Percentiles rank a stretch among this genome's conserved stretches.
Conservation (phyloP, 2,329 filamentous ascomycete genomes). For the Penicillium sp. region DNA sequence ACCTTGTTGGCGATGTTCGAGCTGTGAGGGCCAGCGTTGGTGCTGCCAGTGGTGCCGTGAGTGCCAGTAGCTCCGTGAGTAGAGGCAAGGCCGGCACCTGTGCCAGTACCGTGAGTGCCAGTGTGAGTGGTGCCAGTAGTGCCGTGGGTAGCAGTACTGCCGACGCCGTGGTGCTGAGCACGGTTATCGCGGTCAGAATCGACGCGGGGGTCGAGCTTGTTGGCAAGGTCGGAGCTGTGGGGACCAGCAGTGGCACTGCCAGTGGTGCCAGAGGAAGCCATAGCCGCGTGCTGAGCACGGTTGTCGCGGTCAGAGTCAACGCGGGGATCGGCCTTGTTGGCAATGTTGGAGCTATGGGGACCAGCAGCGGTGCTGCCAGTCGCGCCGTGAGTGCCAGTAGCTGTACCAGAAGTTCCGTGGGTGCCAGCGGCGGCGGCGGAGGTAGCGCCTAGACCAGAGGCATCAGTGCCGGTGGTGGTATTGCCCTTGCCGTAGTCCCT, state of each 20-base stretch:
- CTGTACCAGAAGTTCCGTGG: neutral
- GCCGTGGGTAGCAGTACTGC: no score
- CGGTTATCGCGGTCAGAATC: conserved; percentile 12
- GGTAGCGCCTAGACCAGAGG: neutral
- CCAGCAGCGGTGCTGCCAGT: conserved; percentile 8
- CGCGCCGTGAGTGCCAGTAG: neutral
- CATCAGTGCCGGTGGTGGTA: neutral
- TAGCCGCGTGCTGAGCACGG: neutral
- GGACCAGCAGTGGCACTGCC: neutral
- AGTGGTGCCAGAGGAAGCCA: neutral
- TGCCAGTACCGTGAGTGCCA: neutral
- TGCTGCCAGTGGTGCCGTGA: conserved; percentile 3
- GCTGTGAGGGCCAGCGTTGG: neutral
- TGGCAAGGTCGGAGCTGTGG: conserved; percentile 44
- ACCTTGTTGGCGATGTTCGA: conserved; percentile 21
- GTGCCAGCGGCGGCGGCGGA: neutral
- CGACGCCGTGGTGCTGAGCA: conserved; percentile 4
- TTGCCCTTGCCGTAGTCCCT: neutral
- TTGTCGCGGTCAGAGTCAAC: conserved; percentile 26
- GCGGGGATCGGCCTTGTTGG: conserved; percentile 19
- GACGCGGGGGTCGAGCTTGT: conserved; percentile 50
- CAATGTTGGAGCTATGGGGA: conserved; percentile 23
- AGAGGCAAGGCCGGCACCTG: no score
- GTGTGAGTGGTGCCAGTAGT: conserved; percentile 13
- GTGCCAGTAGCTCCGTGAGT: conserved; percentile 6